Evolutionary conservation across 2,329 filamentous ascomycete species (phyloP), one percentile per base, ranked within the genome.

Genomic region (Chaetomium sp.): DNA sequence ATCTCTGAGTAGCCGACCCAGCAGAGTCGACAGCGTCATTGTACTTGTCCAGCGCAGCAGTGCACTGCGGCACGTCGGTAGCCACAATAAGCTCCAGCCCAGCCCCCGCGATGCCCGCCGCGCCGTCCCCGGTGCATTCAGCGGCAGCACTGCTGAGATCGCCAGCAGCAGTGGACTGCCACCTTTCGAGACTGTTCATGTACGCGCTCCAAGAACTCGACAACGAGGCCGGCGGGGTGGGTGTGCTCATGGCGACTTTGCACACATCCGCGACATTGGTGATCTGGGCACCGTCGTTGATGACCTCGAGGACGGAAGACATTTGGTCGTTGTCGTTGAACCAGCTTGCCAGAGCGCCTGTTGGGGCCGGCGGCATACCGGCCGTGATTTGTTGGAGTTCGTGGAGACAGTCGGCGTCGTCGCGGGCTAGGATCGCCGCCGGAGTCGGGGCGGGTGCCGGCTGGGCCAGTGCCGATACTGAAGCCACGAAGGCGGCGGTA

Each of bases 141-240:
- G 50, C 35, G 3, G 36, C 50, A 4, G 37, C 27, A 34, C 42
- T 53, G 43, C 35, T 53, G 42, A 53, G 12, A 6, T 19, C n/a
- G 35, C 42, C 42, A 2, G 35, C 36, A 3, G 37, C 43, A 11
- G 35, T 40, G 19, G 35, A 27, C 4, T 34, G 35, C 50, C 50
- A 53, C 9, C 35, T 47, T 4, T 10, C 1, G 2, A 14, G 2
- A 4, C 9, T 10, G 35, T 32, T 40, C 35, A 5, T 37, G 27
- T 53, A 47, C 42, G 42, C 47, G 50, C 50, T 53, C 12, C 32
- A 36, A 12, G 42, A 36, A 35, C 50, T 53, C 19, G 42, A 6
- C 42, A 53, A 11, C 1, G 50, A 53, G 7, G 6, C 42, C 6
- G 50, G 50, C 2, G 50, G 50, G 4, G 50, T 11, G n/a, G 45